Conservation (phyloP, 257 asterid species). For the Solanum gracilifrons region DNA sequence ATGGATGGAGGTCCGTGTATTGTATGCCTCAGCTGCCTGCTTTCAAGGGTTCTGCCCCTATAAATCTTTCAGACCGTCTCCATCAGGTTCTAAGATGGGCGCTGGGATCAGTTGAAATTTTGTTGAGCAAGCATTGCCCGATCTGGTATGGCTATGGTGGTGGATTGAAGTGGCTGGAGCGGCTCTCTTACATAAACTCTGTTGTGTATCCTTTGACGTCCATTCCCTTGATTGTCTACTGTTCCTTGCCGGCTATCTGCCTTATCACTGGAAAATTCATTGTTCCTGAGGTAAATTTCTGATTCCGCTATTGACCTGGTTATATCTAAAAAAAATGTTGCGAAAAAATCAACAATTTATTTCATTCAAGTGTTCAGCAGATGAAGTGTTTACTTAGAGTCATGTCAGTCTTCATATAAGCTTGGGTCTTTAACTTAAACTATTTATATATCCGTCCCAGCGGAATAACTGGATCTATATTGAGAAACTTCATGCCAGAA, state of each 20-base stretch:
- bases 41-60: constrained; percentile 85
- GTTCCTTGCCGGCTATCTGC: constrained; percentile 88
- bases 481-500: background rate
- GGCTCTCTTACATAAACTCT: constrained; percentile 74
- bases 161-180: constrained; percentile 70
- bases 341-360: background rate
- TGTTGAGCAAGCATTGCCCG: constrained; percentile 84
- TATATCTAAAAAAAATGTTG: background rate
- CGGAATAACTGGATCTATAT: background rate
- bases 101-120: constrained; percentile 91
- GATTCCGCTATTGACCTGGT: background rate
- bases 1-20: constrained; percentile 93
- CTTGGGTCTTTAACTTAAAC: background rate
- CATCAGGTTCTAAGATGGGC: constrained; percentile 97
- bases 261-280: constrained; percentile 86
- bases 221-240: constrained; percentile 74
- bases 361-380: background rate
- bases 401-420: background rate
- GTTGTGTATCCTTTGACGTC: constrained; percentile 96
- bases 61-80: constrained; percentile 87
- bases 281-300: constrained; percentile 66
- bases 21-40: constrained; percentile 81
- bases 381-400: background rate
- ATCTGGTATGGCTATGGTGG: constrained; percentile 95
- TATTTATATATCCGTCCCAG: background rate